Percentiles rank a stretch among this genome's conserved stretches.
These are phyloP conservation scores for Fomitopsis palustris DNA, from an alignment of 1,284 basidiomycete genomes.

Conservation along the genomic window DNA sequence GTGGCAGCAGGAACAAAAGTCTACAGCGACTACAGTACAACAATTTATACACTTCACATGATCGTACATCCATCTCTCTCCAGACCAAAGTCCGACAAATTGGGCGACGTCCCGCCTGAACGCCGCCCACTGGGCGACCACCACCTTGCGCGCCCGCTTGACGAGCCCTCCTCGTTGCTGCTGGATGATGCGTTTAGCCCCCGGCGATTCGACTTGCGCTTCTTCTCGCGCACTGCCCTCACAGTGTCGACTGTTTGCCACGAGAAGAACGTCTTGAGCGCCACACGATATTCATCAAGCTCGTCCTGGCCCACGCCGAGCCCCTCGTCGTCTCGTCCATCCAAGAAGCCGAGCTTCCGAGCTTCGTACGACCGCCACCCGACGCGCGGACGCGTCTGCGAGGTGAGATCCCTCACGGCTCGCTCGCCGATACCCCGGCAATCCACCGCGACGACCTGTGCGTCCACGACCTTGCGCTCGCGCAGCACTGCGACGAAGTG, in stretches of 20 bases:
- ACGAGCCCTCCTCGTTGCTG: conserved; percentile 23
- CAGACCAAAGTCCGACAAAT: conserved; percentile 25
- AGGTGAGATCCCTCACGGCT: conserved; percentile 54
- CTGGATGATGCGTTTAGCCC: conserved; percentile 34
- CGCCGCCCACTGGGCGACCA: conserved; percentile 41
- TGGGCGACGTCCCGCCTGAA: conserved; percentile 31
- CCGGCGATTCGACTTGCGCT: conserved; percentile 37
- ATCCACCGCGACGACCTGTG: conserved; percentile 69
- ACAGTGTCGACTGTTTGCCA: conserved; percentile 84
- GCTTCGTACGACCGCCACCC: conserved; percentile 74
- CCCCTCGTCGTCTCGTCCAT: conserved; percentile 60
- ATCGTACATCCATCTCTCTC: conserved; percentile 42
- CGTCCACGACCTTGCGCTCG: conserved; percentile 44
- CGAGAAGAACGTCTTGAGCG: conserved; percentile 81
- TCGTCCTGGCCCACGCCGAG: conserved; percentile 65
- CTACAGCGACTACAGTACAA: conserved; percentile 9
- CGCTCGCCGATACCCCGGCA: conserved; percentile 68
- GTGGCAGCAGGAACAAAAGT: not conserved
- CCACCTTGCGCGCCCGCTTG: conserved; percentile 33
- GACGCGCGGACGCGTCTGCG: conserved; percentile 57
- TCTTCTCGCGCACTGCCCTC: conserved; percentile 57
- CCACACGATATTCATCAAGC: conserved; percentile 67
- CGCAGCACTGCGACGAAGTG: conserved; percentile 62
- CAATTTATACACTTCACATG: conserved; percentile 31
- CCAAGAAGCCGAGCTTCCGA: conserved; percentile 60